Percentiles rank a stretch among this genome's conserved stretches.
Conservation (phyloP, 371 early-diverging fungal genomes). For the Phascolomyces articulosus region DNA sequence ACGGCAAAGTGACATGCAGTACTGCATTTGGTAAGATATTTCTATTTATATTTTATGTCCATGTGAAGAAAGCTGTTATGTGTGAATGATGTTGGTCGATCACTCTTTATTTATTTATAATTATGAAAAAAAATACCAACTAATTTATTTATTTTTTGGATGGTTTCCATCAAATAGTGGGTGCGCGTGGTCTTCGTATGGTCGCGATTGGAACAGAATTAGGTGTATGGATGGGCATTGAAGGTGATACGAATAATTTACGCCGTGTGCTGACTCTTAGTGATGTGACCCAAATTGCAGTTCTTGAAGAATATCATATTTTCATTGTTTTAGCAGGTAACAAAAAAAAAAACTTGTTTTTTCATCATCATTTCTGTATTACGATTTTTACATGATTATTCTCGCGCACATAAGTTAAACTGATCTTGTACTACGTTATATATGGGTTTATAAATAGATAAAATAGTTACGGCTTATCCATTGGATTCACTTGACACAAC, state of each 20-base stretch:
- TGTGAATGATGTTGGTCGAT: no score
- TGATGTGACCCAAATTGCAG: slow-evolving; percentile 45
- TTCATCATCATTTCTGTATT: background rate
- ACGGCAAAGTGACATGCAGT: slow-evolving; percentile 71
- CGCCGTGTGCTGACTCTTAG: slow-evolving; percentile 29
- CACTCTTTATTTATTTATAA: no score
- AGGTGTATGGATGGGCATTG: slow-evolving; percentile 68
- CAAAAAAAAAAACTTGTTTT: background rate
- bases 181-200: slow-evolving; percentile 56
- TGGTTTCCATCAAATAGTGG: no score
- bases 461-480: slow-evolving; percentile 72
- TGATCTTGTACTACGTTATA: background rate
- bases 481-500: slow-evolving; percentile 62
- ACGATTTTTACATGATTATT: no score
- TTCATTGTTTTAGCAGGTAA: slow-evolving; percentile 42
- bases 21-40: slow-evolving; percentile 59
- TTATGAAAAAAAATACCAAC: no score
- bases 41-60: no score
- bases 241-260: slow-evolving; percentile 42
- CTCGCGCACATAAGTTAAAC: no score
- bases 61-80: no score
- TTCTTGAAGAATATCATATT: slow-evolving; percentile 41
- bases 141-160: no score
- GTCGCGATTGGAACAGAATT: slow-evolving; percentile 82
- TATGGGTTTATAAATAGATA: slow-evolving; percentile 50